Conservation (phyloP, 768 basidiomycete species). For the Saitozyma sp. region DNA sequence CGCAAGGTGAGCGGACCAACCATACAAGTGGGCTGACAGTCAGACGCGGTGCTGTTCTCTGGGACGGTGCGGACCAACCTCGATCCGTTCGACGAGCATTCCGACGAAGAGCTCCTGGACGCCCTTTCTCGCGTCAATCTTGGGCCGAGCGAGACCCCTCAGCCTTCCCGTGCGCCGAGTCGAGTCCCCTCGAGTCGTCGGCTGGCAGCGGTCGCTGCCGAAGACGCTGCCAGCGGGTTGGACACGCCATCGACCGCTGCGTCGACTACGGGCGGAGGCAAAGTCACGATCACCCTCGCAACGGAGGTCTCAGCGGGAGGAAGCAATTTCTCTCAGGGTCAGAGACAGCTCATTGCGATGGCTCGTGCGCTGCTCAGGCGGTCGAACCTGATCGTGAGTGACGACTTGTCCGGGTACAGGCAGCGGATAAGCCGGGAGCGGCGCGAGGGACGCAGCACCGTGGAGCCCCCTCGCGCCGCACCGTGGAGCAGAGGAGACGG, state of each 20-base stretch:
- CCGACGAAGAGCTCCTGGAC: conserved; percentile 43
- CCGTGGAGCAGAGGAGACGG: no score
- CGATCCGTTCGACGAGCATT: conserved; percentile 49
- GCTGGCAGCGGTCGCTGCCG: conserved; percentile 19
- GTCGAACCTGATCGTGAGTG: conserved; percentile 39
- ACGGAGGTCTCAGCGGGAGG: conserved; percentile 83
- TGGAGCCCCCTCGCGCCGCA: no score
- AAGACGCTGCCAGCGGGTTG: conserved; percentile 10
- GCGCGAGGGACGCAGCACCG: no score
- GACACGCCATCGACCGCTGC: conserved; percentile 6
- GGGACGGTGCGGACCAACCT: conserved; percentile 52
- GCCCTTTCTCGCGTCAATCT: conserved; percentile 74
- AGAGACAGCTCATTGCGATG: conserved; percentile 63
- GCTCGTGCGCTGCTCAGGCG: conserved; percentile 32
- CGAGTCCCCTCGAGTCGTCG: conserved; percentile 29
- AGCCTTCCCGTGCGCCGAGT: conserved; percentile 12
- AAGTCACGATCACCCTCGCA: conserved; percentile 61
- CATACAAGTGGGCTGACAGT: conserved; percentile 1
- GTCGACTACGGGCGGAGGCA: conserved; percentile 8
- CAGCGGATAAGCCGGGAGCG: no score
- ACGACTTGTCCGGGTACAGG: not conserved
- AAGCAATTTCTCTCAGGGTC: conserved; percentile 88
- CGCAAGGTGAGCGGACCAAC: conserved; percentile 48
- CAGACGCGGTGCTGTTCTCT: conserved; percentile 53
- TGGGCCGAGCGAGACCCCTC: conserved; percentile 57